Base-by-base conservation (phyloP, 1,139 yeast genomes). In the Protomyces pachydermus region DNA sequence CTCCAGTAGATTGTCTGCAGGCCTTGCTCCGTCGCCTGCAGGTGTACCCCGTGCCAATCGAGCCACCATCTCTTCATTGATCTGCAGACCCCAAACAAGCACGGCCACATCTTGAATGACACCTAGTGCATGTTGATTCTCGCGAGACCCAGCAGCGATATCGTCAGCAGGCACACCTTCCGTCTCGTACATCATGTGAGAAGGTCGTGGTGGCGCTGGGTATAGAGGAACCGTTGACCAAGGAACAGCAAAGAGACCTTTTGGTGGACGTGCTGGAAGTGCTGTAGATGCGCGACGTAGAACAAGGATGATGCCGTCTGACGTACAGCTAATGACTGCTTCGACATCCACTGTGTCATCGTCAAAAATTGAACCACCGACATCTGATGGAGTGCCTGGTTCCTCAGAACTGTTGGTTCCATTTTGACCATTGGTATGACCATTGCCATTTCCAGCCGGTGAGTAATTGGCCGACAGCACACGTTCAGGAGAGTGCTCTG, bases 231-330 rank as follows among this genome's bases (percentile, higher is more conserved):
- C 55, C n/a, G 64, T 46, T 14, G 65, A 65, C 67, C 67, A 61
- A 1, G 67, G 67, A 34, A 61, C 60, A 12, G 64, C 64, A 51
- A 57, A 66, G n/a, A 48, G 35, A 10, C 57, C 63, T 5, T 48
- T 23, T n/a, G 56, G 60, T 20, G 61, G 61, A 6, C 60, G 25
- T 3, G 60, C 46, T 4, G 45, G 37, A 3, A 56, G 46, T 9
- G 28, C 16, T 3, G 58, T 45, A 14, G 16, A 18, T n/a, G 66
- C 67, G 10, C 54, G 60, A 12, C 68, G 65, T 3, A 67, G 42
- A 4, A 67, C 66, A 25, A 67, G 46, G 23, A 67, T 54, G 45
- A 66, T 61, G n/a, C 68, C 68, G 51, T 67, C 68, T 10, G 68
- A 65, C 2, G 68, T 56, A 34, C 68, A 67, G 16, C 63, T 60